Base-by-base conservation (phyloP, 768 basidiomycete species). In the Hygrocybe coccinea region DNA sequence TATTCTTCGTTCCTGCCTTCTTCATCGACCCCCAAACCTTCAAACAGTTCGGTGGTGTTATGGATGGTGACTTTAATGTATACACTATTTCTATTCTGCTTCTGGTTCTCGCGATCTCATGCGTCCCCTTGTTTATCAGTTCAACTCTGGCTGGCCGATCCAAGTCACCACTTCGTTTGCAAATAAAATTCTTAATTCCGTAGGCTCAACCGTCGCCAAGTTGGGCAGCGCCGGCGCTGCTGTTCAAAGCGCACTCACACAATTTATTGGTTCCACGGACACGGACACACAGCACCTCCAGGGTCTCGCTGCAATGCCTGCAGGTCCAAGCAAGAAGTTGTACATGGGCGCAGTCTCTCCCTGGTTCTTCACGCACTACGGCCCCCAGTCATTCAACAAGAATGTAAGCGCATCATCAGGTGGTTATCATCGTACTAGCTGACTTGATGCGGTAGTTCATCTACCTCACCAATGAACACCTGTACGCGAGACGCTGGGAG, bases 281-380 rank as follows among this genome's bases (percentile, higher is more conserved):
- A 73, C 76, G 22, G 90, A 91, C 57, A 65, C 68, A 1, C 63
- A 77, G 22, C 85, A 89, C 64, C 70, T 87, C 49, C 61, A 71
- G n/a, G 73, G 68, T 2, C 71, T 84, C 55, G 51, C 62, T 9
- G 59, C 68, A 8, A 64, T 78, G 38, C 43, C 64, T 12, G 57
- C 58, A 7, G 52, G 59, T 14, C n/a, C n/a, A n/a, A 44, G 71
- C n/a, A 70, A 70, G 54, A 69, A 55, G 37, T 60, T 66, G 4
- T 80, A 79, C 60, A 79, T 75, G 75, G 80, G 71, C 5, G 73
- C 85, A 12, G 81, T 84, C 25, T 83, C 86, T 10, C 85, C 88
- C 12, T 84, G 84, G 81, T 91, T 91, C 74, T 90, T 87, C 67
- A 87, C 88, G 2, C 87, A 91, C 65, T 90, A 88, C 64, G 76